phyloP scores from a whole-genome alignment of 148 eudicot species.

The Diospyros lotus region DNA sequence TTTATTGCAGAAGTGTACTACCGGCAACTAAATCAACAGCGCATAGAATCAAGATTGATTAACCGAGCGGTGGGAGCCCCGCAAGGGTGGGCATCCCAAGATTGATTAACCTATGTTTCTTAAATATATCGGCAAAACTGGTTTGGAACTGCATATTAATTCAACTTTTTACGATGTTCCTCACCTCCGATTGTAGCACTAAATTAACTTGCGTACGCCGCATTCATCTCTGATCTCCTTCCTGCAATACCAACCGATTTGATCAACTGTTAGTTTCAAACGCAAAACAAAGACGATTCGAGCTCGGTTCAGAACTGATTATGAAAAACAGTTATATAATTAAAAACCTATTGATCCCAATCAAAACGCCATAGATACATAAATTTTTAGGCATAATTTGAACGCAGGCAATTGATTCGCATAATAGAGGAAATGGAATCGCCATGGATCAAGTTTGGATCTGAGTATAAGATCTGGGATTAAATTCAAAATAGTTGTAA shows the following conservation, averaged over 20 bases:
- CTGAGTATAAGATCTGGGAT: background rate
- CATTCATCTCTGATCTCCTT: background rate
- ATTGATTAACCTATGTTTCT: no score
- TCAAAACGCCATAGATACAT: background rate
- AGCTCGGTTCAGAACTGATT: background rate
- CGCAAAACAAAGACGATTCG: background rate
- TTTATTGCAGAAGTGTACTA: no score
- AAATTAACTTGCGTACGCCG: no score
- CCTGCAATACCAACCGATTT: background rate
- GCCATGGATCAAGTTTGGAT: background rate
- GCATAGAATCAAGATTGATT: no score
- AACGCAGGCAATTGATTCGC: background rate
- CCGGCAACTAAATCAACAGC: no score
- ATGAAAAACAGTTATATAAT: background rate
- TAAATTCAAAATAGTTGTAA: background rate
- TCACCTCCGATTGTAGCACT: no score
- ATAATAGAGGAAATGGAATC: background rate
- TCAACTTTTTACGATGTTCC: no score
- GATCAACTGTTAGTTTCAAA: no score
- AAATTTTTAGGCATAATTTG: background rate
- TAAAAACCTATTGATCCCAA: background rate
- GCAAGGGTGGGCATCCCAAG: no score
- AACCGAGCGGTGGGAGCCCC: no score
- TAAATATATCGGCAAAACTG: no score
- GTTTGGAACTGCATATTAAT: no score